Percentiles rank a stretch among this genome's conserved stretches.
phyloP scores from a whole-genome alignment of 495 filamentous ascomycete genomes.

The Parathielavia hyrcaniae region DNA sequence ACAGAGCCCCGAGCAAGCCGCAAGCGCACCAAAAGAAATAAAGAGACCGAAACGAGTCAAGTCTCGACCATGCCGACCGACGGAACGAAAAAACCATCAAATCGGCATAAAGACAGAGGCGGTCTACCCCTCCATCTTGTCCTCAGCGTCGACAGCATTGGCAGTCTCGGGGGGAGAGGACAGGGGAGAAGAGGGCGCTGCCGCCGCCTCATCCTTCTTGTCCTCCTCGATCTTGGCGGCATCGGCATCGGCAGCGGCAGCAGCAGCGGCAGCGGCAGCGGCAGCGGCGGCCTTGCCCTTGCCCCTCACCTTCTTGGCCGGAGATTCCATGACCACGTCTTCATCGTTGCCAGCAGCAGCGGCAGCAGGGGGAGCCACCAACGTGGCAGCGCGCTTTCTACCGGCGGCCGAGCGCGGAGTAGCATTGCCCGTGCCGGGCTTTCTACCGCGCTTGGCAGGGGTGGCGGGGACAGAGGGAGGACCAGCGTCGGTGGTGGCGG shows the following conservation, averaged over 20 bases:
- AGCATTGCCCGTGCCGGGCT: neutral
- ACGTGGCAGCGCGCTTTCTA: slow-evolving; percentile 2
- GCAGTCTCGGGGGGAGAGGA: neutral
- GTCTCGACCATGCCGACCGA: neutral
- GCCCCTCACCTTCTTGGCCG: neutral
- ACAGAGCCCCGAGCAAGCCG: too few relatives aligned
- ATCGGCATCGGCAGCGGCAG: neutral
- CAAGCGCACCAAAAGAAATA: neutral
- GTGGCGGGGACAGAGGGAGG: neutral
- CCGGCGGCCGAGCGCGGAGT: neutral
- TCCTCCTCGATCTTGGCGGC: neutral
- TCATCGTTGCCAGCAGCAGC: neutral
- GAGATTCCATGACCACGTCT: neutral
- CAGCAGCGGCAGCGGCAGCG: neutral
- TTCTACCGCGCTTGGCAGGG: slow-evolving; percentile 5
- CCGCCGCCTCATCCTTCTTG: neutral
- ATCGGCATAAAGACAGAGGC: neutral
- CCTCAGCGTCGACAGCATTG: neutral
- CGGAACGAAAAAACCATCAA: neutral
- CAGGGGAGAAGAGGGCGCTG: neutral
- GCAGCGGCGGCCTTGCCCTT: neutral
- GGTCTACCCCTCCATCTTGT: slow-evolving; percentile 4
- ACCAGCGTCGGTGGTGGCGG: neutral
- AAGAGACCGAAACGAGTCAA: neutral
- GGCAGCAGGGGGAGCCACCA: neutral